phyloP scores from a whole-genome alignment of 2,329 filamentous ascomycete species.

The Emericellopsis cladophorae region DNA sequence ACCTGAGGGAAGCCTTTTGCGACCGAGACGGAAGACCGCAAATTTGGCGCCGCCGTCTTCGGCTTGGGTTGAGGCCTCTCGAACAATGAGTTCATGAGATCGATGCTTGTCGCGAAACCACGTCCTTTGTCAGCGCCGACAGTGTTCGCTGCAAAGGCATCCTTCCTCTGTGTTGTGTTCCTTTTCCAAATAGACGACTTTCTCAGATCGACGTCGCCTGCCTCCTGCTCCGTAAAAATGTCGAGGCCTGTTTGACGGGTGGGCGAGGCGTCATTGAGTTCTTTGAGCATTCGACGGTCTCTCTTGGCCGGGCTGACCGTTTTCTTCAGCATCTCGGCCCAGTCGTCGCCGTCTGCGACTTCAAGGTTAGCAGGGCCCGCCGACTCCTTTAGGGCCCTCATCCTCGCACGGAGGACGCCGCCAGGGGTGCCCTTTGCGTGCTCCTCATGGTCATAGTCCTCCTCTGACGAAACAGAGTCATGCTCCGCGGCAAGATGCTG shows the following conservation, averaged over 20 bases:
- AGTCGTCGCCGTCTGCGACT: conserved; percentile 64
- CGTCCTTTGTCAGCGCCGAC: conserved; percentile 34
- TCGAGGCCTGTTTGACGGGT: conserved; percentile 13
- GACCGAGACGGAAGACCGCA: conserved; percentile 35
- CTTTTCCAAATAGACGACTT: conserved; percentile 20
- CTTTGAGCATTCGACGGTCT: conserved; percentile 61
- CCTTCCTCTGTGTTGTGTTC: conserved; percentile 15
- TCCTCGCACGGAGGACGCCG: conserved; percentile 48
- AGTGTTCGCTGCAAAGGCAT: conserved; percentile 14
- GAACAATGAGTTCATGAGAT: conserved; percentile 92
- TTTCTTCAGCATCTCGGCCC: conserved; percentile 86
- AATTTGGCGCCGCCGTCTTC: conserved; percentile 40
- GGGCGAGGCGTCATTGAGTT: conserved; percentile 40
- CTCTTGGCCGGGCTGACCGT: conserved; percentile 92
- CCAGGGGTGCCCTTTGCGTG: conserved; percentile 31
- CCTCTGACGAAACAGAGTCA: conserved; percentile 42
- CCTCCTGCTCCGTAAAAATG: conserved; percentile 23
- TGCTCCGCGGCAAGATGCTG: conserved; percentile 69
- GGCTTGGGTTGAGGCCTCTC: conserved; percentile 57
- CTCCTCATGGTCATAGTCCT: conserved; percentile 30
- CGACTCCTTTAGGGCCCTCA: conserved; percentile 50
- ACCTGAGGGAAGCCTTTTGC: conserved; percentile 71
- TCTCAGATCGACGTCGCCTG: conserved; percentile 28
- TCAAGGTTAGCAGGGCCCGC: conserved; percentile 45
- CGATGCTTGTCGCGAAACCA: conserved; percentile 78